phyloP scores from a whole-genome alignment of 2,329 filamentous ascomycete genomes.

The Talaromyces sp. region DNA sequence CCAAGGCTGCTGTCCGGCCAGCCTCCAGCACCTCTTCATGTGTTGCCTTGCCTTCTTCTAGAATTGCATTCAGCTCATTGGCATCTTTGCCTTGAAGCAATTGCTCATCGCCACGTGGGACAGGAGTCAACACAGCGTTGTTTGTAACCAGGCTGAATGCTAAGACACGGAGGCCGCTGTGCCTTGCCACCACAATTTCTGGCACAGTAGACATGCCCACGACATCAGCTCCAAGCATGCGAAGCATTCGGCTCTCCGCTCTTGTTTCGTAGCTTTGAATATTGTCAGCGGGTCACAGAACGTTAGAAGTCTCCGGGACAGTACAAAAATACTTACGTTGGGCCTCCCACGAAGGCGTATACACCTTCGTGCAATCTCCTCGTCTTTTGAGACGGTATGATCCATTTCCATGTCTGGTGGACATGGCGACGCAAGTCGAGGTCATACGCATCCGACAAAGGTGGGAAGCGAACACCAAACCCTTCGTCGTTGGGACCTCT shows the following conservation, averaged over 20 bases:
- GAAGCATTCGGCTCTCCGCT: slow-evolving; percentile 66
- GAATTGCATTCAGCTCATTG: slow-evolving; percentile 56
- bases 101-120: slow-evolving; percentile 60
- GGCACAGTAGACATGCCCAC: slow-evolving; percentile 73
- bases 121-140: slow-evolving; percentile 61
- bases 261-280: slow-evolving; percentile 60
- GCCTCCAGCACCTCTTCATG: slow-evolving; percentile 68
- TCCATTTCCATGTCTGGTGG: slow-evolving; percentile 60
- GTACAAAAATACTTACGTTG: slow-evolving; percentile 52
- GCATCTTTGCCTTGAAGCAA: slow-evolving; percentile 54
- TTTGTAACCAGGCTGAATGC: slow-evolving; percentile 70
- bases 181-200: slow-evolving; percentile 67
- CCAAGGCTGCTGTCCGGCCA: slow-evolving; percentile 60
- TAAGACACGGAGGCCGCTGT: slow-evolving; percentile 64
- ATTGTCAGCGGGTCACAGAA: neutral
- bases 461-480: slow-evolving; percentile 65
- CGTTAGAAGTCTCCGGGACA: neutral
- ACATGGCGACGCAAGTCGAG: slow-evolving; percentile 60
- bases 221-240: slow-evolving; percentile 65
- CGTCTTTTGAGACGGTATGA: slow-evolving; percentile 48
- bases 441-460: slow-evolving; percentile 68
- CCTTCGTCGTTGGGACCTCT: slow-evolving; percentile 65
- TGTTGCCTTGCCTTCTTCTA: slow-evolving; percentile 63
- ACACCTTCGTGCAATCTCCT: slow-evolving; percentile 65
- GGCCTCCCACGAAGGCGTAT: slow-evolving; percentile 67